phyloP scores from a whole-genome alignment of 78 protist species.

The Chrysochromulina tobinii region DNA sequence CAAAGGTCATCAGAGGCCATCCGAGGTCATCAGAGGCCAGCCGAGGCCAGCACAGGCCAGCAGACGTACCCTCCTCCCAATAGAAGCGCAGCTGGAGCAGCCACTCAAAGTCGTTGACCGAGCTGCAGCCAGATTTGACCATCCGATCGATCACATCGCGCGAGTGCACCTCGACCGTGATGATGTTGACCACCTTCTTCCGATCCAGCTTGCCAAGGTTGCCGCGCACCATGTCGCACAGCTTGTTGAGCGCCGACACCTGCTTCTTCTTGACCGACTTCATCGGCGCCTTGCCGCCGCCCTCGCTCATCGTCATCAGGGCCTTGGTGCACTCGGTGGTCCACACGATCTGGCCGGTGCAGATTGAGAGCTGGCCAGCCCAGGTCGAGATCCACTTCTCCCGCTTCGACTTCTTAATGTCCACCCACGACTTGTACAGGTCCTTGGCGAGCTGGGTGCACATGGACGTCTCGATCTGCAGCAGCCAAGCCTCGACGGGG shows the following conservation, averaged over 20 bases:
- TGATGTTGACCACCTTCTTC: constrained; percentile 69
- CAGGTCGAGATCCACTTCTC: constrained; percentile 68
- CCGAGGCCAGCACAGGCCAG: too few species aligned
- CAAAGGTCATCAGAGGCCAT: too few species aligned
- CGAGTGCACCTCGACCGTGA: constrained; percentile 89
- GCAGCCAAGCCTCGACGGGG: constrained; percentile 85
- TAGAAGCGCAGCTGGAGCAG: constrained; percentile 77
- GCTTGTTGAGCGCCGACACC: constrained; percentile 42
- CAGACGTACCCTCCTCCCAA: constrained; percentile 47
- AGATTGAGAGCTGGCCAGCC: constrained; percentile 77
- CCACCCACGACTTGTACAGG: constrained; percentile 14
- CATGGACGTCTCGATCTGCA: constrained; percentile 69
- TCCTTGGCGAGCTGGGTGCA: constrained; percentile 18
- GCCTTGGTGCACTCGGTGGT: constrained; percentile 64
- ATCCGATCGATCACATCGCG: constrained; percentile 82
- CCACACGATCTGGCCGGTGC: constrained; percentile 75
- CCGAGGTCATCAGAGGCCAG: too few species aligned
- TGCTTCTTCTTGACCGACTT: constrained; percentile 50
- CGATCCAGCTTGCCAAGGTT: constrained; percentile 51
- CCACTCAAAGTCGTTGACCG: constrained; percentile 76
- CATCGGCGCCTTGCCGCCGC: constrained; percentile 48
- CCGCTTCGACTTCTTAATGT: not conserved
- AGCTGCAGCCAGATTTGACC: not conserved
- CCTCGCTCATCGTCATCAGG: constrained; percentile 10
- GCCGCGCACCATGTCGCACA: constrained; percentile 57